Conservation (phyloP, 2,329 filamentous ascomycete species). For the Pleomassaria siparia region DNA sequence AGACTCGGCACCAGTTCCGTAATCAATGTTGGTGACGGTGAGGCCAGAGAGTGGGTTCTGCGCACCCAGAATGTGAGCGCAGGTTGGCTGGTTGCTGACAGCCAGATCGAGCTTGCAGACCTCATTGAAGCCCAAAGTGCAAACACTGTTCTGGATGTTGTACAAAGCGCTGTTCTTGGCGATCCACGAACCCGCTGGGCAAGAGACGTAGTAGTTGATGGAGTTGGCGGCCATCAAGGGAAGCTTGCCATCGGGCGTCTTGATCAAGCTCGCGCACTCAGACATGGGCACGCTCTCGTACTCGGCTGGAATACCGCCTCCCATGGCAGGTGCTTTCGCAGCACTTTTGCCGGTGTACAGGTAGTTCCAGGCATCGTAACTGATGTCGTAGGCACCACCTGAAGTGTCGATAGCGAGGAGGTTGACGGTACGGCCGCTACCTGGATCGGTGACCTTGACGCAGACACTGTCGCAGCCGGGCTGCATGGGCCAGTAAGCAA, state of each 20-base stretch:
- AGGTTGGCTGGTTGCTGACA: constrained; percentile 29
- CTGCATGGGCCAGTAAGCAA: constrained; percentile 61
- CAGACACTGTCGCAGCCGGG: constrained; percentile 61
- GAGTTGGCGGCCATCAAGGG: constrained; percentile 17
- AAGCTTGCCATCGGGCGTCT: constrained; percentile 16
- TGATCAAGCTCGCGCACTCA: constrained; percentile 55
- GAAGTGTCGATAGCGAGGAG: constrained; percentile 62
- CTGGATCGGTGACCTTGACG: constrained; percentile 50
- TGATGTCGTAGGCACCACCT: constrained; percentile 60
- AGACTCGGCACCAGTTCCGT: constrained; percentile 20
- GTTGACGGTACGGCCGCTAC: constrained; percentile 54
- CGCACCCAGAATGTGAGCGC: constrained; percentile 24
- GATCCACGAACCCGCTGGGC: constrained; percentile 9
- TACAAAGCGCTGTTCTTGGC: constrained; percentile 9
- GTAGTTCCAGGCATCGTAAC: constrained; percentile 64
- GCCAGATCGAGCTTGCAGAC: constrained; percentile 26
- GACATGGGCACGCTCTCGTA: constrained; percentile 53
- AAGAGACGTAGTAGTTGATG: constrained; percentile 12
- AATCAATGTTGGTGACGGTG: constrained; percentile 25
- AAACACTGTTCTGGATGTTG: constrained; percentile 54
- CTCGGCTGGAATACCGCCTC: constrained; percentile 56
- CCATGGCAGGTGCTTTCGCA: constrained; percentile 47
- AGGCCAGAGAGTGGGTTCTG: constrained; percentile 18
- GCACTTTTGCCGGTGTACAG: constrained; percentile 56
- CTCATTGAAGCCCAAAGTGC: constrained; percentile 32